Base-by-base conservation (phyloP, 1,284 basidiomycete genomes). In the Ganoderma sp. region DNA sequence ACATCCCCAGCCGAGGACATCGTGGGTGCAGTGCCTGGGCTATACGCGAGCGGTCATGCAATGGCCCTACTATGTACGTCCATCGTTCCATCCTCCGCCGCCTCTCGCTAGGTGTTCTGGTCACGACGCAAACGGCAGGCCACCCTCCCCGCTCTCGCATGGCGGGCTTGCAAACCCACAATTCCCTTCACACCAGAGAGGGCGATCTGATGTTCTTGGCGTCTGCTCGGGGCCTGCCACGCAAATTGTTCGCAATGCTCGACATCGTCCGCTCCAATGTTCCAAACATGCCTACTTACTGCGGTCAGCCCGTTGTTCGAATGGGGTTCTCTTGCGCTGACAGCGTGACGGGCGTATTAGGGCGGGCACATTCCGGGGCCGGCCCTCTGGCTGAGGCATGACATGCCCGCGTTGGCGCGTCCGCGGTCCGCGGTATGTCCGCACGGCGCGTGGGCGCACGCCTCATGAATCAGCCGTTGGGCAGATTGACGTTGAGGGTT, bases 351-450 rank as follows among this genome's bases (percentile, higher is more conserved):
- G 37, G 37, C 10, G 15, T 9, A 34, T 22, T 58, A n/a, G 56
- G 34, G 37, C 32, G 56, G 56, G 32, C 37, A 58, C 34, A 58
- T 58, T 58, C 34, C 56, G 56, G 56, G 37, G 56, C 56, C 56
- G 56, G 19, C 19, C 32, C 19, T 37, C 32, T 4, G 5, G 5
- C 32, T 32, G 32, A 32, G 34, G 56, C 34, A 22, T 58, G 15
- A 58, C 34, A 22, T 58, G 15, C 22, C 37, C 32, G 8, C 28
- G 56, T n/a, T 37, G 56, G 34, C 34, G 56, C 32, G 56, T 8
- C 56, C 56, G 56, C 56, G 9, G 56, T 8, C 56, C 56, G 56
- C 56, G 9, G 34, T 58, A 58, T 58, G 19, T 39, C 56, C 56
- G 34, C 56, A n/a, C 37, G 56, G n/a, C 56, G 56, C 37, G 34